A percentile compares a stretch with the other conserved stretches of the same genome.
Evolutionary conservation across 2,329 filamentous ascomycete genomes (phyloP).

Genomic region (Sordariomycetes sp.): DNA sequence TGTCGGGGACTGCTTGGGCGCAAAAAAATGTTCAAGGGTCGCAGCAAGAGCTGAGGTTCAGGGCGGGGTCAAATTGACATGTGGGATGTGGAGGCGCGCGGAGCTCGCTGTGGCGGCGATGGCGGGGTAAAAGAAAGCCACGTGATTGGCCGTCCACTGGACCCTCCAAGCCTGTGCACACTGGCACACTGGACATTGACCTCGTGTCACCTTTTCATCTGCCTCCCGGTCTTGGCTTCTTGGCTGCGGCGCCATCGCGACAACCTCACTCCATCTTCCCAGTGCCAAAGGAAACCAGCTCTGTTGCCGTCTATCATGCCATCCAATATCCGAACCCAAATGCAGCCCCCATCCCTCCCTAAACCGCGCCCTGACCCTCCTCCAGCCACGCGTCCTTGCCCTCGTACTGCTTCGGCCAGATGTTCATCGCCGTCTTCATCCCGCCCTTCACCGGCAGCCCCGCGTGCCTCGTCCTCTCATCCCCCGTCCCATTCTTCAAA

Average conservation of each 20-base stretch:
- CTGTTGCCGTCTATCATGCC: background rate
- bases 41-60: background rate
- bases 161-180: background rate
- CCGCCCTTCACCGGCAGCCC: conserved; percentile 27
- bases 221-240: background rate
- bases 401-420: conserved; percentile 19
- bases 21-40: background rate
- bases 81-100: background rate
- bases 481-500: conserved; percentile 28
- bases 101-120: background rate
- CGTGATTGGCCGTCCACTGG: background rate
- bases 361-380: background rate
- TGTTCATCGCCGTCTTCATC: conserved; percentile 34
- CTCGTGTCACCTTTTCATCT: background rate
- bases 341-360: background rate
- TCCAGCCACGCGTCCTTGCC: background rate
- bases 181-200: background rate
- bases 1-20: background rate
- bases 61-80: background rate
- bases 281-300: background rate
- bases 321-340: background rate
- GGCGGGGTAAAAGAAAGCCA: background rate
- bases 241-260: background rate
- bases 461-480: conserved; percentile 27
- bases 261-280: background rate